Percentiles rank a stretch among this genome's conserved stretches.
phyloP scores from a whole-genome alignment of 768 basidiomycete genomes.

The Leccinum pellstonianum region DNA sequence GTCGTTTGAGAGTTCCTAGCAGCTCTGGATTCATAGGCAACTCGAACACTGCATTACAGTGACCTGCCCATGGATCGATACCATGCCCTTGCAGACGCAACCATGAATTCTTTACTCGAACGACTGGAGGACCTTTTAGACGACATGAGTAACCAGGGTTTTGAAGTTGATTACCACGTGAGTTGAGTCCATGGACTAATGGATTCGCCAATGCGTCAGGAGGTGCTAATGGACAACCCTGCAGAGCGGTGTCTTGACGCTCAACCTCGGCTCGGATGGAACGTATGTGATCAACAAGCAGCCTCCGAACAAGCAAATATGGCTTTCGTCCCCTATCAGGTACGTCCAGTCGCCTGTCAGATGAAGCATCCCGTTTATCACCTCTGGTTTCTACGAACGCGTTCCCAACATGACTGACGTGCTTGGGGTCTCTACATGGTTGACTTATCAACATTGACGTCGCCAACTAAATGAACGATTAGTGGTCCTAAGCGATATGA shows the following conservation, averaged over 20 bases:
- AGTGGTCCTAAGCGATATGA: slow-evolving; percentile 95
- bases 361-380: slow-evolving; percentile 1
- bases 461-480: slow-evolving; percentile 7
- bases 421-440: slow-evolving; percentile 1
- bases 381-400: slow-evolving; percentile 1
- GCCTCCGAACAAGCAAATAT: slow-evolving; percentile 96
- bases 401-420: not conserved
- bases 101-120: slow-evolving; percentile 78
- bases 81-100: slow-evolving; percentile 65
- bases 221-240: slow-evolving; percentile 12
- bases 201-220: not conserved
- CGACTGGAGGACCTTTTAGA: slow-evolving; percentile 74
- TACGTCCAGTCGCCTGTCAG: slow-evolving; percentile 32
- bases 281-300: slow-evolving; percentile 98
- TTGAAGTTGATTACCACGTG: slow-evolving; percentile 90
- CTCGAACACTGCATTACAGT: slow-evolving; percentile 27
- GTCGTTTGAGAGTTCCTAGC: not conserved
- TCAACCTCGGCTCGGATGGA: slow-evolving; percentile 69
- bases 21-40: not conserved
- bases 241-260: slow-evolving; percentile 89
- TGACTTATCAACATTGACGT: not conserved
- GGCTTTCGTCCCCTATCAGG: slow-evolving; percentile 90
- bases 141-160: slow-evolving; percentile 47
- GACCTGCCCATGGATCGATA: slow-evolving; percentile 64
- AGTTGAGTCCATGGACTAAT: slow-evolving; percentile 25